Evolutionary conservation across 2,329 filamentous ascomycete genomes (phyloP), one percentile per base, ranked within the genome.

Genomic region (Aspergillus texensis): DNA sequence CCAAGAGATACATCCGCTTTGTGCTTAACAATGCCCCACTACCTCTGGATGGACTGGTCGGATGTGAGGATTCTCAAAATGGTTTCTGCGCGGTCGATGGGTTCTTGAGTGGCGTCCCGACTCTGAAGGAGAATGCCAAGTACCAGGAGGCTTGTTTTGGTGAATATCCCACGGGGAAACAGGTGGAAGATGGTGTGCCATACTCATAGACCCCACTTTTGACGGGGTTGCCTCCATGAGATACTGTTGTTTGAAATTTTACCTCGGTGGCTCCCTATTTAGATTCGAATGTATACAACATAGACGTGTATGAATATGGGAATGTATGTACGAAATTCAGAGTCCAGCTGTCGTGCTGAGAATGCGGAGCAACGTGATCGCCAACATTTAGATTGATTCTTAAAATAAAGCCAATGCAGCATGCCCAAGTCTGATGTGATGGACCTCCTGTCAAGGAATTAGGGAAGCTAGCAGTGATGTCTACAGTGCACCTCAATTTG

Each of bases 121-220:
- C 57, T 11, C 43, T 76, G 32, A 70, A 73, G 55, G 53, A 71
- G 55, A 64, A 70, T 32, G 74, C 74, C 0, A 60, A 67, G 64
- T 76, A 74, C 52, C 71, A 75, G 48, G 52, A 68, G 55, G 71
- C 74, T 5, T 77, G 74, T 52, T 75, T 74, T 46, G 71, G 71
- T 10, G 67, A 72, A 3, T 72, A 73, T 58, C 65, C 68, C 2
- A 66, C 62, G 3, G 65, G 67, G 4, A 58, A 55, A 3, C 74
- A 75, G 60, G 74, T 77, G 45, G 70, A 66, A 6, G 65, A 72
- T 66, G 70, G 70, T 5, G 24, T 56, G 28, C 70, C 70, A 3
- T 21, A 61, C 30, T 63, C 24, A 6, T 41, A 36, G 26, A 36
- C 14, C 3, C 19, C 16, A 12, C 19, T 32, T 28, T 28, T 34